Evolutionary conservation across 2,329 filamentous ascomycete species (phyloP).

Genomic region (Colletotrichum destructivum): DNA sequence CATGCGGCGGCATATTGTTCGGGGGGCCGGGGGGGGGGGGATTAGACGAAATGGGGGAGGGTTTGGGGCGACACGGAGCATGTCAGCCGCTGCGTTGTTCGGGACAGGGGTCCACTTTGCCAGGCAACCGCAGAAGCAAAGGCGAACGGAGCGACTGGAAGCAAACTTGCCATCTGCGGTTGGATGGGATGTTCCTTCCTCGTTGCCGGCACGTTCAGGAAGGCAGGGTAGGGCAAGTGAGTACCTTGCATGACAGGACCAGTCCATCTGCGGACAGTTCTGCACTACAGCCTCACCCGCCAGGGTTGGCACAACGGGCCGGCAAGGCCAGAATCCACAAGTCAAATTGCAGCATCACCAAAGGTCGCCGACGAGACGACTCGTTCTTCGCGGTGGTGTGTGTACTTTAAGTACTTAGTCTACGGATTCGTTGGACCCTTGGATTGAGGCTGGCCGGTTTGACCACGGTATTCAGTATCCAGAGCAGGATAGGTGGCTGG

Average conservation of each 20-base stretch:
- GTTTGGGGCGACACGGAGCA: constrained; percentile 36
- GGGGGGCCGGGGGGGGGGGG: constrained; percentile 2
- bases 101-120: constrained; percentile 33
- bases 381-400: neutral
- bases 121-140: constrained; percentile 18
- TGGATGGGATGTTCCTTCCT: neutral
- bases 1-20: constrained; percentile 1
- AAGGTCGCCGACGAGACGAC: neutral
- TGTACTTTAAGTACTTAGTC: too few relatives aligned
- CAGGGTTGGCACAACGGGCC: neutral
- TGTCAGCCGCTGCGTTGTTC: constrained; percentile 33
- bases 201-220: neutral
- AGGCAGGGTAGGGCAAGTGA: neutral
- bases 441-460: constrained; percentile 29
- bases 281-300: neutral
- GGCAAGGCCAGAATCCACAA: constrained; percentile 25
- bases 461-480: constrained; percentile 18
- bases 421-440: constrained; percentile 20
- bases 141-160: neutral
- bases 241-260: neutral
- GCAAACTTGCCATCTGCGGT: neutral
- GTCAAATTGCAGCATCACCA: constrained; percentile 9
- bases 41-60: neutral
- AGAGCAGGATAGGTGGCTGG: constrained; percentile 26
- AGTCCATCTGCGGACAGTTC: neutral